Percentiles rank a stretch among this genome's conserved stretches.
phyloP scores from a whole-genome alignment of 371 early-diverging fungal species.

The Apophysomyces elegans region DNA sequence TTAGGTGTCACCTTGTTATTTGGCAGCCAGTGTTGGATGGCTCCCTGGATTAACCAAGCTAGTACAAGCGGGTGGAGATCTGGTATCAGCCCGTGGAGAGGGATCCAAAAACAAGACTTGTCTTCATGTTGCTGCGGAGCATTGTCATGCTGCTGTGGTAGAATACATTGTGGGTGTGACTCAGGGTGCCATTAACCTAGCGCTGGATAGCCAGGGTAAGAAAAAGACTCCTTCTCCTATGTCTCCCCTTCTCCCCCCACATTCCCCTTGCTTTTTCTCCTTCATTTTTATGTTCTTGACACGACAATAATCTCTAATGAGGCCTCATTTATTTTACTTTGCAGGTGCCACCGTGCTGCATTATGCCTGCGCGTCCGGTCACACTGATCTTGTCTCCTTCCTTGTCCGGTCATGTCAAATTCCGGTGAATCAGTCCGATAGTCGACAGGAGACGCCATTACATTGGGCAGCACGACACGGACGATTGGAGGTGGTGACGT shows the following conservation, averaged over 20 bases:
- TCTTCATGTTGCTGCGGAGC: slow-evolving; percentile 46
- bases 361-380: slow-evolving; percentile 52
- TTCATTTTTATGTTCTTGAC: background rate
- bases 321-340: background rate
- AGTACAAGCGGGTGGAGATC: slow-evolving; percentile 46
- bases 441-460: slow-evolving; percentile 40
- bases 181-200: slow-evolving; percentile 40
- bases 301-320: background rate
- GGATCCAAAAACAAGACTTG: slow-evolving; percentile 44
- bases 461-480: slow-evolving; percentile 53
- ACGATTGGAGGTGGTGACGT: slow-evolving; percentile 41
- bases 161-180: slow-evolving; percentile 45
- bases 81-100: slow-evolving; percentile 44
- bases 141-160: slow-evolving; percentile 41
- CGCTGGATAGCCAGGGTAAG: slow-evolving; percentile 41
- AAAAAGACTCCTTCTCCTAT: background rate
- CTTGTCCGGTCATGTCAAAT: slow-evolving; percentile 40
- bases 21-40: slow-evolving; percentile 52
- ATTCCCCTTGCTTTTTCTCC: background rate
- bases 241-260: background rate
- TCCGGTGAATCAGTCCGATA: slow-evolving; percentile 34
- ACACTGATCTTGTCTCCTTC: slow-evolving; percentile 43
- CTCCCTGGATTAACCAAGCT: slow-evolving; percentile 40
- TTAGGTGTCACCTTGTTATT: slow-evolving; percentile 49
- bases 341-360: slow-evolving; percentile 50